These are phyloP conservation scores for Hanseniaspora valbyensis DNA, from an alignment of 805 yeast species.

Conservation along the genomic window DNA sequence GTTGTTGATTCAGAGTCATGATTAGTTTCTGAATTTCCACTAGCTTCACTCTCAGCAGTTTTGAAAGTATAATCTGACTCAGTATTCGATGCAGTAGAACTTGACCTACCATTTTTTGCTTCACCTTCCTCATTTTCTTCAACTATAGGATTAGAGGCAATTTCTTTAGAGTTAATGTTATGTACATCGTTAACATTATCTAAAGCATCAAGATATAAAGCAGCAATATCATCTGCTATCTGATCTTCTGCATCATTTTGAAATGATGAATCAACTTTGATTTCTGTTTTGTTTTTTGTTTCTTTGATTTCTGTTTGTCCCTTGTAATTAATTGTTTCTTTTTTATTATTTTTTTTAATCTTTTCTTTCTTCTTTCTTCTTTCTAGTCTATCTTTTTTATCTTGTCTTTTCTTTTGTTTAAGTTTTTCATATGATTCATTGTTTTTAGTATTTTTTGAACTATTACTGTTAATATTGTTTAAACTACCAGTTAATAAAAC, in stretches of 20 bases:
- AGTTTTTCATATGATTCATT: background rate
- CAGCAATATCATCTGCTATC: slow-evolving; percentile 10
- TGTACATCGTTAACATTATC: background rate
- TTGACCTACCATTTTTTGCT: background rate
- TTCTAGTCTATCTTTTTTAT: background rate
- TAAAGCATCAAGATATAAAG: slow-evolving; percentile 5
- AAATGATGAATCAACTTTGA: background rate
- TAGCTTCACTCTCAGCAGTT: background rate
- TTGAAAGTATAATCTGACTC: background rate
- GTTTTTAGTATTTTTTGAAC: too few relatives aligned
- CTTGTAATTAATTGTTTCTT: background rate
- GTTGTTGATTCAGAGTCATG: background rate
- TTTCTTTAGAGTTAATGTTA: background rate
- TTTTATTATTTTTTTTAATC: background rate
- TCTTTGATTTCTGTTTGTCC: background rate
- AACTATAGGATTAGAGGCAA: background rate
- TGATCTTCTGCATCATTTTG: background rate
- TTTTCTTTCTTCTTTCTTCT: background rate
- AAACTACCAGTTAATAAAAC: background rate
- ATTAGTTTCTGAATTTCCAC: too few relatives aligned
- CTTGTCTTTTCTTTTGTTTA: background rate
- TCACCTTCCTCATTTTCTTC: background rate
- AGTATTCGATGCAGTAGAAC: too few relatives aligned
- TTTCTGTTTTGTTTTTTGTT: background rate
- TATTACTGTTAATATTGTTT: background rate